Base-by-base conservation (phyloP, 192 early-diverging fungal genomes). In the Dissophora globulifera region DNA sequence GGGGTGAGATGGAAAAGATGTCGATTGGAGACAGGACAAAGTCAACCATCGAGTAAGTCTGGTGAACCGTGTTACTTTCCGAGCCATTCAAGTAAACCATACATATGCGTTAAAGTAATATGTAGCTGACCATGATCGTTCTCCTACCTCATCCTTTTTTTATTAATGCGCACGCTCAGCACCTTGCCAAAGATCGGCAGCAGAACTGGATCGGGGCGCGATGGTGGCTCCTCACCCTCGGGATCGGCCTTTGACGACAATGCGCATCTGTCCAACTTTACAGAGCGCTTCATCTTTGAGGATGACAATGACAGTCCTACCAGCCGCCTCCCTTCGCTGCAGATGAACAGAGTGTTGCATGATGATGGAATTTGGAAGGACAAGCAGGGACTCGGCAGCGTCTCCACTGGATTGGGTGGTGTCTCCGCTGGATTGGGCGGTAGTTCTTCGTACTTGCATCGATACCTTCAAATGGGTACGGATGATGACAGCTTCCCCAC, bases 401-500 rank as follows among this genome's bases (percentile, higher is more conserved):
- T 43, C 31, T 50, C 53, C 40, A 46, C 70, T 31, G 62, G 55
- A 25, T 56, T 75, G 4, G 62, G 62, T 17, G 49, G 49, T n/a
- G 55, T 43, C 31, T 50, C 53, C 40, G 41, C 70, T 31, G 62
- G 55, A 25, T 56, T 75, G 4, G 62, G 62, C 12, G 49, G 55
- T 32, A 62, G 64, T 50, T 53, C 70, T 27, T 78, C 82, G 3
- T 81, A 81, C 35, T 35, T 81, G 16, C 75, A 78, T 26, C 67
- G 79, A 8, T 81, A 79, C 43, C 57, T 83, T 10, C 75, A 79
- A 45, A 74, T 83, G 65, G 55, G 78, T 50, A 67, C 50, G 11
- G 76, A 83, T 20, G 70, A 83, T 46, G 79, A 81, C 50, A 76
- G 60, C 23, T 83, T 83, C 67, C 79, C 82, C 10, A 69, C 80